A percentile compares a stretch with the other conserved stretches of the same genome.
phyloP scores from a whole-genome alignment of 345 rosid species.

The Cardamine chenopodiifolia region DNA sequence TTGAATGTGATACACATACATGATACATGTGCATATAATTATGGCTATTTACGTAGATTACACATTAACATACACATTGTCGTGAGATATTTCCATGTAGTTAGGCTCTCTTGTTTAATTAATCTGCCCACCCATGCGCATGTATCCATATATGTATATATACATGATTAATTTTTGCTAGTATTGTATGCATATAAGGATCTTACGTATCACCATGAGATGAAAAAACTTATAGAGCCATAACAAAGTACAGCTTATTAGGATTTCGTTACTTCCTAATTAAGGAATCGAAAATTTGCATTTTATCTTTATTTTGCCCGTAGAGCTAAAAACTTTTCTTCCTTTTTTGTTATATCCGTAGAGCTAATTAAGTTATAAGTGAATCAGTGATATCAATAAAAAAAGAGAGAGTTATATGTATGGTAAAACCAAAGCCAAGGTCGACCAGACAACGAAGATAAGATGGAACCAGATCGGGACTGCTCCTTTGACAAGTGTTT shows the following conservation, averaged over 20 bases:
- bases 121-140: conserved; percentile 1
- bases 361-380: not conserved
- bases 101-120: conserved; percentile 8
- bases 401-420: not conserved
- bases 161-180: not conserved
- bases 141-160: not conserved
- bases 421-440: conserved; percentile 43
- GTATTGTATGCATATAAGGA: not conserved
- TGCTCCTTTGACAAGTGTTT: conserved; percentile 46
- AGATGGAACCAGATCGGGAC: conserved; percentile 42
- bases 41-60: not conserved
- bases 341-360: not conserved
- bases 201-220: conserved; percentile 7
- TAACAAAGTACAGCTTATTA: not conserved
- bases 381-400: not conserved
- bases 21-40: not conserved
- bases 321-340: not conserved
- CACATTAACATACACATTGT: not conserved
- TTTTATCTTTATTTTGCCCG: not conserved
- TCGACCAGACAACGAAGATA: conserved; percentile 41
- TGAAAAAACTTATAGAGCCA: not conserved
- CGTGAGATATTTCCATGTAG: conserved; percentile 1
- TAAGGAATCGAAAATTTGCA: conserved; percentile 5
- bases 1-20: conserved; percentile 4
- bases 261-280: conserved; percentile 24